phyloP scores from a whole-genome alignment of 1,139 yeast genomes.

The Ogataea hybrid region DNA sequence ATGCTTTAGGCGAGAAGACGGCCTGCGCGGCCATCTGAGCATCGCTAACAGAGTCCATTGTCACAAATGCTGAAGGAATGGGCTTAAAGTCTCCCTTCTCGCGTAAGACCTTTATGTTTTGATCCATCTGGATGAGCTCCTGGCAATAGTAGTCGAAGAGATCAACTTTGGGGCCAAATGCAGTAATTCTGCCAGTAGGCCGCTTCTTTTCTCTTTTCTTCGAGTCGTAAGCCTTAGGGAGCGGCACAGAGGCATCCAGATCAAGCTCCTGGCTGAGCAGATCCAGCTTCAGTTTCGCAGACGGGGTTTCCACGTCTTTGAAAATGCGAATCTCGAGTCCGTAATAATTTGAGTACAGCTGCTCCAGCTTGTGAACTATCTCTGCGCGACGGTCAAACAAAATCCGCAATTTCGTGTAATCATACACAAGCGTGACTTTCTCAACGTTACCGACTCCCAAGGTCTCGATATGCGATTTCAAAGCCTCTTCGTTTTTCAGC shows the following conservation, averaged over 20 bases:
- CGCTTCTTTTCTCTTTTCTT: constrained; percentile 26
- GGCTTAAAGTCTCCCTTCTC: constrained; percentile 40
- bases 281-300: constrained; percentile 23
- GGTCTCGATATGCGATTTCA: constrained; percentile 56
- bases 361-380: constrained; percentile 42
- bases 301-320: constrained; percentile 21
- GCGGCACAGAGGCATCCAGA: constrained; percentile 16
- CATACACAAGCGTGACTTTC: constrained; percentile 53
- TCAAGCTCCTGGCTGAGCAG: constrained; percentile 5
- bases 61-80: constrained; percentile 64
- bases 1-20: constrained; percentile 74
- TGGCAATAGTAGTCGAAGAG: constrained; percentile 61
- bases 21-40: constrained; percentile 94
- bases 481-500: constrained; percentile 40
- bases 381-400: constrained; percentile 39
- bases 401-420: constrained; percentile 49
- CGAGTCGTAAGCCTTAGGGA: constrained; percentile 19
- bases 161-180: constrained; percentile 60
- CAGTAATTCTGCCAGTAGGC: constrained; percentile 43
- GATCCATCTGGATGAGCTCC: constrained; percentile 55
- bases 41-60: constrained; percentile 81
- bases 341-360: constrained; percentile 43
- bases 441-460: constrained; percentile 61
- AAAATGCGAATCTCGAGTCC: constrained; percentile 40
- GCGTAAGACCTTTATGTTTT: constrained; percentile 50